Evolutionary conservation across 1,284 basidiomycete species (phyloP), one percentile per base, ranked within the genome.

Genomic region (Pseudozyma flocculosa): DNA sequence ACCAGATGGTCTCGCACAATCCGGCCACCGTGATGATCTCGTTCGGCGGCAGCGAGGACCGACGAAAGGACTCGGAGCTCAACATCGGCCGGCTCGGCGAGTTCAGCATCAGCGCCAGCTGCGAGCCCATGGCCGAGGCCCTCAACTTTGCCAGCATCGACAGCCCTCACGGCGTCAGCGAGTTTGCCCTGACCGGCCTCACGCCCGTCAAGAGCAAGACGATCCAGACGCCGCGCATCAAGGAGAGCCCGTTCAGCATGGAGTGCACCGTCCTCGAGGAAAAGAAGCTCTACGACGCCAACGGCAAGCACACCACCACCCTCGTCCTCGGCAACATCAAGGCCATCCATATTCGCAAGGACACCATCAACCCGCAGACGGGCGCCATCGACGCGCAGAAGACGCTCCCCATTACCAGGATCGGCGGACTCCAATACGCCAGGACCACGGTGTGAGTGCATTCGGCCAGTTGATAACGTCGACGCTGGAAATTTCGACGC

Each of bases 81-180:
- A 69, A 72, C 48, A 67, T 72, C 47, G 53, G 57, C 46, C 47
- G 56, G 2, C 51, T 55, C 30, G 45, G 64, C 22, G 59, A 66
- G 36, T 72, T 64, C 17, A 65, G 64, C 17, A 55, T 70, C 17
- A 70, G 68, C 10, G 47, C 41, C 10, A 63, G 58, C 3, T 59
- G 50, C n/a, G 71, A 73, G 48, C 69, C 62, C 9, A 68, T 62
- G 21, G 60, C 62, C 7, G 69, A 73, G 45, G 71, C 71, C 9
- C 52, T 70, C 43, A 73, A 73, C 45, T 73, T 62, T 46, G 68
- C 71, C 1, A 64, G 59, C 9, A 55, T 73, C 11, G 70, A 73
- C 52, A 55, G 55, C 10, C 71, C 71, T 7, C 21, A 50, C 0
- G 66, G 57, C 10, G 41, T 53, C 18, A 64, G 60, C 53, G 71